Base-by-base conservation (phyloP, 306 rosid species). In the Castanospermum australe region DNA sequence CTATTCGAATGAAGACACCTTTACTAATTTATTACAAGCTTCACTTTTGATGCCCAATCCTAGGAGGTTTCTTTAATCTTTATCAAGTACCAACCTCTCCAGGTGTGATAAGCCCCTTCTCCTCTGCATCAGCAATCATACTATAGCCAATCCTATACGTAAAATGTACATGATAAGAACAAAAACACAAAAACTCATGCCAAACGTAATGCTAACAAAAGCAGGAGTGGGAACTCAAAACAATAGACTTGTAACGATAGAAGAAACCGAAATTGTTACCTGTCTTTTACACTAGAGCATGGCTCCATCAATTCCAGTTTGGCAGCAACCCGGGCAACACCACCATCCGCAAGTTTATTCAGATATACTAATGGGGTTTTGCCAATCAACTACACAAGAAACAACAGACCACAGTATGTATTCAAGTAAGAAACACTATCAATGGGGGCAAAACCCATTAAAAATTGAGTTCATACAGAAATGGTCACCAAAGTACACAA, bases 71-170 rank as follows among this genome's bases (percentile, higher is more conserved):
- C 72, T 77, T 55, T 38, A 67, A 35, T 57, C 77, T 70, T 36
- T 44, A 67, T 35, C 1, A 54, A 79, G 71, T 59, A 84, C 87
- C 63, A 81, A 90, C 92, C 91, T 87, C 33, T 35, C 88, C 91
- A 1, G 89, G 91, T 24, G 87, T 79, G 73, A 90, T 88, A 56
- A 85, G 82, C 21, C 89, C 90, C 67, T 82, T 88, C 3, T 77
- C 90, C 85, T 88, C 92, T 3, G 90, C 92, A 87, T 88, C 95
- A 9, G 87, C 71, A 80, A 90, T 88, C 95, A 88, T 90, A 35
- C 92, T 88, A 71, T 83, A 88, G 5, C 91, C 94, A 77, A 88
- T 88, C 86, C 91, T 88, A 73, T 64, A 86, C 39, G 9, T 63
- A 30, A 50, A 6, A 54, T 42, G 30, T 14, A 32, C 4, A 32